Base-by-base conservation (phyloP, 257 asterid species). In the Primulina tabacum region DNA sequence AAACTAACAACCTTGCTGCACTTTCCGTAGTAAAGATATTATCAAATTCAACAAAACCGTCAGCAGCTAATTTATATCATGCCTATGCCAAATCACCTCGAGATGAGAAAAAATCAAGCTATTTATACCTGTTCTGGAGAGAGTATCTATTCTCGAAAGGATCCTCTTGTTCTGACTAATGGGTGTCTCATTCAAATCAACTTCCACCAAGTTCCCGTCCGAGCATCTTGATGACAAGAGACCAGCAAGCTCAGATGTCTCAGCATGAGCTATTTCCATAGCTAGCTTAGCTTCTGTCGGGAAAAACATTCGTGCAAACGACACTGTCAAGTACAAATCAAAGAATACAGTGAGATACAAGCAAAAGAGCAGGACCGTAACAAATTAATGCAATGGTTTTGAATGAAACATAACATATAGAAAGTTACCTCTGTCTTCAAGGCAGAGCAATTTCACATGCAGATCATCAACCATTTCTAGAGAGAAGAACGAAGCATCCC, bases 201-300 rank as follows among this genome's bases (percentile, higher is more conserved):
- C 86, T 81, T 84, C 92, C 84, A 81, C 80, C 82, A 86, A 79
- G 76, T 73, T 85, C 77, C 88, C 91, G 63, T 84, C 74, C 5
- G 95, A 82, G 63, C 81, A 77, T 75, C 83, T 79, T 21, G 88
- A 82, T 28, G 84, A 70, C 72, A 85, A 68, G 71, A 83, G 87
- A 57, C 80, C 79, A 5, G 81, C 83, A 33, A 79, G 77, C 72
- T 79, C 87, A 20, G 84, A 73, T 56, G 89, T 77, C 84, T 89
- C 91, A 64, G 96, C 92, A 72, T 76, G 82, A 24, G 96, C 96
- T 63, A 85, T 89, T 38, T 89, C 88, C 96, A 89, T 86, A 62
- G 91, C 91, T 65, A 89, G 68, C 78, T 87, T 89, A 17, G 93
- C 96, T 83, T 89, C 96, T 14, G 92, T 78, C 7, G 96, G 96